Evolutionary conservation across 2,329 filamentous ascomycete species (phyloP), one percentile per base, ranked within the genome.

Genomic region (Xylaria sp.): DNA sequence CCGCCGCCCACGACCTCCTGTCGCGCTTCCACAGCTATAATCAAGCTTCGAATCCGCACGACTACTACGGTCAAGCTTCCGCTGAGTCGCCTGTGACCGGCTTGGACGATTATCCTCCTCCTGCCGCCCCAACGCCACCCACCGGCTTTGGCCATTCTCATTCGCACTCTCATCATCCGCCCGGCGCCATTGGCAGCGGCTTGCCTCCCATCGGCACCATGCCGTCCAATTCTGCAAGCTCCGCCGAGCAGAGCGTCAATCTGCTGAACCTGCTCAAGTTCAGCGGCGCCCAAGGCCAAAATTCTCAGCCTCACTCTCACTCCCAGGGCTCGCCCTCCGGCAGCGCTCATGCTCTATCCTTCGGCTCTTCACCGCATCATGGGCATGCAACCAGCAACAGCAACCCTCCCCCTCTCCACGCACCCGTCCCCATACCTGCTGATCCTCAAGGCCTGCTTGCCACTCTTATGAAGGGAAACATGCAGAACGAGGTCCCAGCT

Each of bases 261-360:
- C 77, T 90, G 73, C 80, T 90, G 76, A 89, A 87, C 72, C 81
- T 90, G 64, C 84, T 90, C 77, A 90, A 90, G 82, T 89, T 88
- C 74, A 88, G 84, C 71, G 69, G 70, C 51, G 81, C 82, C 54
- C 79, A 80, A 58, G 67, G 64, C n/a, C 67, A 68, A 54, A 69
- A 66, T 57, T 75, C 77, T 21, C 81, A 81, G 69, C 64, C 68
- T 70, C 68, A 70, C 23, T 74, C 76, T 0, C 76, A 70, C 25
- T 74, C 76, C 0, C 76, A 78, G 53, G 69, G 68, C 29, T 76
- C 77, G 12, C 75, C 74, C 37, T 65, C 74, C 13, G 72, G 68
- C 51, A 75, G 71, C 16, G 44, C 59, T 21, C 74, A 75, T 37
- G 67, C 60, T 27, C 55, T 69, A n/a, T 72, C 72, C n/a, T 76